Evolutionary conservation across 2,329 filamentous ascomycete species (phyloP).

Genomic region (Nemania serpens): DNA sequence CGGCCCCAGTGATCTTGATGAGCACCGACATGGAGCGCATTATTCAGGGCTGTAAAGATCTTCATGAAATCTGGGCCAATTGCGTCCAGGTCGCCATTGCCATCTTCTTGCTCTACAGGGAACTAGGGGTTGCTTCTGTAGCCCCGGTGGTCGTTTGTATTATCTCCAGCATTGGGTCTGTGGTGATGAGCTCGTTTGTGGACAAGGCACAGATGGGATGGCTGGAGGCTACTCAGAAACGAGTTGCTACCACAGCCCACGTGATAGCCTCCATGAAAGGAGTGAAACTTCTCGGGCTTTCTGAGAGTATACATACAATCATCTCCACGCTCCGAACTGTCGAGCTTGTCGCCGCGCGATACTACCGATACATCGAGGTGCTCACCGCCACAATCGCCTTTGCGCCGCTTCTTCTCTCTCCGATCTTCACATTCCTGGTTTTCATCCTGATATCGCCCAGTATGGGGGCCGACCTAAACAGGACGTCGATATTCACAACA

Average conservation of each 20-base stretch:
- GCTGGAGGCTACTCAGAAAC: neutral
- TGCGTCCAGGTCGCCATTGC: neutral
- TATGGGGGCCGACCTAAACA: too few relatives aligned
- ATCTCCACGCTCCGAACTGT: neutral
- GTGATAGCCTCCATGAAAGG: neutral
- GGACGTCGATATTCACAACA: too few relatives aligned
- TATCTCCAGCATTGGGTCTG: too few relatives aligned
- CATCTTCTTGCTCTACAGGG: neutral
- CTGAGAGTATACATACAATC: neutral
- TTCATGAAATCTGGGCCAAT: neutral
- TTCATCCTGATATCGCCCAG: too few relatives aligned
- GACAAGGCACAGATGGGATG: too few relatives aligned
- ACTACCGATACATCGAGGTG: neutral
- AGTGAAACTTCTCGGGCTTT: neutral
- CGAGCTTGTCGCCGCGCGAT: too few relatives aligned
- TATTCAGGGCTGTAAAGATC: neutral
- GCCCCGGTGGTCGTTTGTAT: too few relatives aligned
- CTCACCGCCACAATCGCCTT: neutral
- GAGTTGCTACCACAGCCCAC: neutral
- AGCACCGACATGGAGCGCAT: neutral
- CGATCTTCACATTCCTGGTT: too few relatives aligned
- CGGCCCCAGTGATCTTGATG: neutral
- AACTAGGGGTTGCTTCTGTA: too few relatives aligned
- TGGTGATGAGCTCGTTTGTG: too few relatives aligned
- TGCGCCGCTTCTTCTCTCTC: too few relatives aligned